These are phyloP conservation scores for Pseudozyma sp. DNA, from an alignment of 1,284 basidiomycete species.

Conservation along the genomic window DNA sequence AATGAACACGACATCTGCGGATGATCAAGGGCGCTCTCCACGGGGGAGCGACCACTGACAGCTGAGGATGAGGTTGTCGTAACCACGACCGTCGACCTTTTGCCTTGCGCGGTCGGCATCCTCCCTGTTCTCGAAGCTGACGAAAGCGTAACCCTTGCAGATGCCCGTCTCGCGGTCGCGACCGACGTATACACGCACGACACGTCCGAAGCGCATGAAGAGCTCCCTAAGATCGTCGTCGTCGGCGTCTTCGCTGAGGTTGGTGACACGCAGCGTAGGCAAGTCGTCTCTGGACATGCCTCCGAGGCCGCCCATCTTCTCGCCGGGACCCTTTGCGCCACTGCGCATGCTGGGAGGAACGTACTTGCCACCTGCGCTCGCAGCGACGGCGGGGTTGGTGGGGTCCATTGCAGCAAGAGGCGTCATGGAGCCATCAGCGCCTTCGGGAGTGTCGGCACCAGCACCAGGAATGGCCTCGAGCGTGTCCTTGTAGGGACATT, in stretches of 20 bases:
- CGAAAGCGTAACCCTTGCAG: slow-evolving; percentile 95
- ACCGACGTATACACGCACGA: slow-evolving; percentile 93
- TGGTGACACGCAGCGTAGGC: slow-evolving; percentile 96
- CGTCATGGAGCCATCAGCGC: slow-evolving; percentile 73
- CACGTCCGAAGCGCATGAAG: slow-evolving; percentile 75
- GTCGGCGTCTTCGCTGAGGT: slow-evolving; percentile 93
- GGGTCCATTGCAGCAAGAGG: slow-evolving; percentile 66
- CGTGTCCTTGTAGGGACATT: slow-evolving; percentile 98
- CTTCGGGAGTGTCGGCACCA: slow-evolving; percentile 60
- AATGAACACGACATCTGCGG: background rate
- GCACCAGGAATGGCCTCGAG: slow-evolving; percentile 76
- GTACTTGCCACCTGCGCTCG: slow-evolving; percentile 78
- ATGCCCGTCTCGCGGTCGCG: slow-evolving; percentile 93
- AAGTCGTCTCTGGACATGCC: slow-evolving; percentile 78
- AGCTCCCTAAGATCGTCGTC: slow-evolving; percentile 94
- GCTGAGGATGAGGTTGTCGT: slow-evolving; percentile 87
- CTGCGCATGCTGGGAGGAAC: slow-evolving; percentile 90
- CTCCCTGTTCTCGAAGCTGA: slow-evolving; percentile 87
- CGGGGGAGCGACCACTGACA: slow-evolving; percentile 80
- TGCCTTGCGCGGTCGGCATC: slow-evolving; percentile 88
- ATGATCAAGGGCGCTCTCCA: slow-evolving; percentile 59
- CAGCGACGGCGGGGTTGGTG: slow-evolving; percentile 65
- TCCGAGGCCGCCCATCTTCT: slow-evolving; percentile 77
- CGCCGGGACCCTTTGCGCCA: slow-evolving; percentile 76
- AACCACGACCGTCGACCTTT: slow-evolving; percentile 92